Evolutionary conservation across 2,329 filamentous ascomycete species (phyloP), one percentile per base, ranked within the genome.

Genomic region (Knufia petricola): DNA sequence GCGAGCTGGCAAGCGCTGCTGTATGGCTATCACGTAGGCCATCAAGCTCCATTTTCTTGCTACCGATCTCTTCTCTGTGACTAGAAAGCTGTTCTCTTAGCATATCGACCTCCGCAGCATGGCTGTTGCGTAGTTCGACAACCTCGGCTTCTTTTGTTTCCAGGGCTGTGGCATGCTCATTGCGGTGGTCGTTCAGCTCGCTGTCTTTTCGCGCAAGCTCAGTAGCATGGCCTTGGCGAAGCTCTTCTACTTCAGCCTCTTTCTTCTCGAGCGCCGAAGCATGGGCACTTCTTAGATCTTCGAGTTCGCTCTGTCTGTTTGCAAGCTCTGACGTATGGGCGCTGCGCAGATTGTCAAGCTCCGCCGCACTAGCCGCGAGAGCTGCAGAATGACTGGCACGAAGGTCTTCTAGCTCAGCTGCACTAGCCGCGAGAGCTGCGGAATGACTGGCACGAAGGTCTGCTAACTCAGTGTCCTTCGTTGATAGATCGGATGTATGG

Each of bases 381-480:
- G 31, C 24, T 31, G 24, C 3, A 13, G 24, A 9, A 19, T 44
- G 28, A n/a, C 4, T n/a, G 9, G 3, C 12, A 4, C 26, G 7
- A 6, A 44, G 26, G 2, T 13, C 26, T 20, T 44, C 24, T 9
- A 31, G 12, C 24, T 31, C 24, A 20, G 24, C 19, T 4, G 6
- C 12, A 19, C n/a, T 17, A 17, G 26, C 19, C 32, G 24, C 41
- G 3, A 44, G 41, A 31, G 41, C 8, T 32, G 41, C 28, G 13
- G 32, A 3, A 32, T 44, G 41, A 21, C 19, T 17, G 15, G 2
- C 12, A 19, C 41, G 41, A 10, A 31, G 41, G 3, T 31, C 28
- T 31, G 31, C 41, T n/a, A 44, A 7, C 19, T 44, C 41, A 32
- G 10, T 44, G 13, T 44, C 21, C 28, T 32, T 44, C 17, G 13